Evolutionary conservation across 805 yeast genomes (phyloP).

Genomic region (Teunomyces panamensis): DNA sequence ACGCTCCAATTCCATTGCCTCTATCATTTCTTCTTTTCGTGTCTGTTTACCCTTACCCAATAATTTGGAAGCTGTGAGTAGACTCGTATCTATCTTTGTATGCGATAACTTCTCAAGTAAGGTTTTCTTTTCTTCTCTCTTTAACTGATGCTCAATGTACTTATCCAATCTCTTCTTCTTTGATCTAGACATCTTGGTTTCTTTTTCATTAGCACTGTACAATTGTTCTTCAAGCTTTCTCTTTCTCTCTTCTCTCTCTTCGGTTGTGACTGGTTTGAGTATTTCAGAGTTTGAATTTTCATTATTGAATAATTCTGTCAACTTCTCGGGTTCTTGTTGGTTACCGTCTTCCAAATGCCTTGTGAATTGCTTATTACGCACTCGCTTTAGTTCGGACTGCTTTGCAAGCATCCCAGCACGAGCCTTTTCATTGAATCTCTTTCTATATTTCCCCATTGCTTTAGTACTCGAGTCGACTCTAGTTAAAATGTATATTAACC

Average conservation of each 20-base stretch:
- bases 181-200: conserved; percentile 64
- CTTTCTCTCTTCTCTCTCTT: conserved; percentile 63
- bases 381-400: conserved; percentile 64
- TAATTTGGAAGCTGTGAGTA: conserved; percentile 68
- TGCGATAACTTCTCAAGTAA: conserved; percentile 69
- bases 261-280: conserved; percentile 58
- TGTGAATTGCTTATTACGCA: conserved; percentile 66
- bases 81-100: conserved; percentile 66
- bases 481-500: not conserved
- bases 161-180: conserved; percentile 83
- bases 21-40: conserved; percentile 63
- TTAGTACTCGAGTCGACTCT: not conserved
- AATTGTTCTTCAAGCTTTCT: conserved; percentile 58
- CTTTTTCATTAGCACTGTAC: conserved; percentile 53
- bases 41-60: conserved; percentile 76
- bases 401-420: conserved; percentile 81
- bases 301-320: conserved; percentile 8
- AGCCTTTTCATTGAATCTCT: conserved; percentile 81
- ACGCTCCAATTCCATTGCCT: conserved; percentile 68
- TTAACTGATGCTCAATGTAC: conserved; percentile 86
- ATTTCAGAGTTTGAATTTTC: conserved; percentile 59
- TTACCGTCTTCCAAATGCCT: conserved; percentile 42
- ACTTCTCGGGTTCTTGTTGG: conserved; percentile 2
- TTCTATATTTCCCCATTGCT: conserved; percentile 76
- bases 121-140: conserved; percentile 81